These are phyloP conservation scores for Podaxis mareebaensis DNA, from an alignment of 768 basidiomycete genomes.

Conservation along the genomic window DNA sequence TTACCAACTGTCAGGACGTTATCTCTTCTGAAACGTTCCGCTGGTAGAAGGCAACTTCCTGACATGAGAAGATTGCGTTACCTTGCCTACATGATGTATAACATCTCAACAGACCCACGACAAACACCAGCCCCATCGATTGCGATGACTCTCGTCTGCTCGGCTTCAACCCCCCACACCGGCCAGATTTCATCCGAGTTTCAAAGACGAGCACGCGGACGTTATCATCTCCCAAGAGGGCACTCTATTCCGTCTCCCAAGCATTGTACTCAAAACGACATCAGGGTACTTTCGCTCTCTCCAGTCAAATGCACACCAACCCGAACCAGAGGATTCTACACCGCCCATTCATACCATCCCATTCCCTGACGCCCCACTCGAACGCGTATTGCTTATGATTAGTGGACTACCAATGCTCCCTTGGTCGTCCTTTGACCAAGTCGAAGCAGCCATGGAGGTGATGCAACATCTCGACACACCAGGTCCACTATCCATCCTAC, in stretches of 20 bases:
- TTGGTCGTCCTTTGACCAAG: conserved; percentile 42
- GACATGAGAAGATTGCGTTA: too few species aligned
- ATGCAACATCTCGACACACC: conserved; percentile 49
- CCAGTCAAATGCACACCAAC: neutral
- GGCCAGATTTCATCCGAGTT: neutral
- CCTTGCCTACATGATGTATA: too few species aligned
- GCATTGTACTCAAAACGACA: neutral
- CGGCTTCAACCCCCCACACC: neutral
- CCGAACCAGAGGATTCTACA: neutral
- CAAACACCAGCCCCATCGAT: neutral
- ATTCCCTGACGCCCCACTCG: neutral
- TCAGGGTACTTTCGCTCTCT: neutral
- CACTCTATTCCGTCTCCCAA: neutral
- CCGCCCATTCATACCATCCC: neutral
- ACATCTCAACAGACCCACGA: neutral
- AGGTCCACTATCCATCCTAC: conserved; percentile 43
- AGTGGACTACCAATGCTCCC: conserved; percentile 39
- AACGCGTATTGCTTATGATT: conserved; percentile 37
- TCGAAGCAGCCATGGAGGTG: conserved; percentile 38
- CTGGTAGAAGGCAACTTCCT: too few species aligned
- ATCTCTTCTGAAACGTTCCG: too few species aligned
- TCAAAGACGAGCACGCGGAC: neutral
- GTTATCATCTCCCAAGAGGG: neutral
- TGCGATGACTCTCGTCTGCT: neutral
- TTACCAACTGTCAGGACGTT: too few species aligned